Base-by-base conservation (phyloP, 148 eudicot genomes). In the Dianthus caryophyllus region DNA sequence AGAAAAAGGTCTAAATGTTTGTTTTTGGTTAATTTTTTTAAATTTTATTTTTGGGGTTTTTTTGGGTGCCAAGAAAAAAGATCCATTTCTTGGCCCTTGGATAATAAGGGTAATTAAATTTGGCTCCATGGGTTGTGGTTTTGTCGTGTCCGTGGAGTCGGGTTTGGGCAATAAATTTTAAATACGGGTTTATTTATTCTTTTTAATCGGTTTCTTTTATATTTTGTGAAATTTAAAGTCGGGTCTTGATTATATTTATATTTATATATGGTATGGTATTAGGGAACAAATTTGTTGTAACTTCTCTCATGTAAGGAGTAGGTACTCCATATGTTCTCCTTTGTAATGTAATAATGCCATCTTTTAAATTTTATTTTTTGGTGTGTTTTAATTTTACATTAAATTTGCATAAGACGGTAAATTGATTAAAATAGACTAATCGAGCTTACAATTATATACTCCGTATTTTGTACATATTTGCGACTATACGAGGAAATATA, bases 51-150 rank as follows among this genome's bases (percentile, higher is more conserved):
- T 38, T 61, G 18, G 38, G 39, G 21, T 64, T 27, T 25, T 18
- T 25, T 62, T 38, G 39, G 16, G 12, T 44, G 51, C 29, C 65
- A 38, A 25, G 39, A 61, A 6, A 21, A 46, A 61, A 15, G 65
- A 21, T 61, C 27, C 49, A 38, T 61, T n/a, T 38, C 27, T 61
- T 61, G 26, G 17, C n/a, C 22, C 48, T n/a, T 13, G 13, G 30
- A 41, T 14, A 38, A 57, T 57, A 57, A 57, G 25, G 47, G 52
- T 69, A 69, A n/a, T 70, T 61, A 60, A 70, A 43, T 70, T 63
- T 63, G 26, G 68, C 74, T 71, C 33, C 68, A 41, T 63, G 61
- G 74, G 39, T 63, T 17, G 21, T n/a, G 55, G 39, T 50, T 63
- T 71, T 71, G 59, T 51, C 38, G 17, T 61, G 22, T 20, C 51